These are phyloP conservation scores for Smittium culicis DNA, from an alignment of 371 early-diverging fungal species.

Conservation along the genomic window DNA sequence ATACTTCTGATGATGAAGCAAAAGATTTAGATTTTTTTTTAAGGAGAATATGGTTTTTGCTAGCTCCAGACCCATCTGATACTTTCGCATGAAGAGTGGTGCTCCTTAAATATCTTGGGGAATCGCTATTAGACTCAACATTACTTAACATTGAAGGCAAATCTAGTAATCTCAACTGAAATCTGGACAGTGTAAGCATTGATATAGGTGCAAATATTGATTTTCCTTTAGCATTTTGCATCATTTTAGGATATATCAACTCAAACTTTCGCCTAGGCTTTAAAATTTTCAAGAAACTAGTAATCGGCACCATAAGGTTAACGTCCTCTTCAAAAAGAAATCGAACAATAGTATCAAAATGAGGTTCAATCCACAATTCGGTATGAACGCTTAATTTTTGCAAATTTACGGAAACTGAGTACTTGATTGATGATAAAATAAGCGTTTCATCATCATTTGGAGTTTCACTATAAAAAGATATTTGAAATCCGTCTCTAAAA, in stretches of 20 bases:
- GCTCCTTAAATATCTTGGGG: no score
- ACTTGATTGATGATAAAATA: slow-evolving; percentile 27
- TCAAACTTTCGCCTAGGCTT: slow-evolving; percentile 33
- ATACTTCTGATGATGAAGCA: no score
- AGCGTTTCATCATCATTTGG: slow-evolving; percentile 26
- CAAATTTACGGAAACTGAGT: slow-evolving; percentile 29
- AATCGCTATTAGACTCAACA: not conserved
- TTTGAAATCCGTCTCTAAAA: not conserved
- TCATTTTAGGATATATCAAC: slow-evolving; percentile 31
- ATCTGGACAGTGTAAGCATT: slow-evolving; percentile 10
- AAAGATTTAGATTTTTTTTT: no score
- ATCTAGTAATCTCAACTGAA: slow-evolving; percentile 8
- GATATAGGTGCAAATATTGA: slow-evolving; percentile 23
- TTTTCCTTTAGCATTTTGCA: slow-evolving; percentile 26
- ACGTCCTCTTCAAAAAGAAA: slow-evolving; percentile 29
- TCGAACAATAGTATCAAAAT: slow-evolving; percentile 24
- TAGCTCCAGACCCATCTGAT: no score
- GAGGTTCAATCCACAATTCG: slow-evolving; percentile 29
- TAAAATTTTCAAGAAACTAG: slow-evolving; percentile 30
- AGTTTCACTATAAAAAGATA: slow-evolving; percentile 30
- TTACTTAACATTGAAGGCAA: slow-evolving; percentile 1
- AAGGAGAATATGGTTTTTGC: no score
- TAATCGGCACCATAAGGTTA: slow-evolving; percentile 27
- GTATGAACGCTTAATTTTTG: slow-evolving; percentile 30
- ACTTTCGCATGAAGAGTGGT: no score